Evolutionary conservation across 2,329 filamentous ascomycete species (phyloP).

Genomic region (Hypoxylon sp.): DNA sequence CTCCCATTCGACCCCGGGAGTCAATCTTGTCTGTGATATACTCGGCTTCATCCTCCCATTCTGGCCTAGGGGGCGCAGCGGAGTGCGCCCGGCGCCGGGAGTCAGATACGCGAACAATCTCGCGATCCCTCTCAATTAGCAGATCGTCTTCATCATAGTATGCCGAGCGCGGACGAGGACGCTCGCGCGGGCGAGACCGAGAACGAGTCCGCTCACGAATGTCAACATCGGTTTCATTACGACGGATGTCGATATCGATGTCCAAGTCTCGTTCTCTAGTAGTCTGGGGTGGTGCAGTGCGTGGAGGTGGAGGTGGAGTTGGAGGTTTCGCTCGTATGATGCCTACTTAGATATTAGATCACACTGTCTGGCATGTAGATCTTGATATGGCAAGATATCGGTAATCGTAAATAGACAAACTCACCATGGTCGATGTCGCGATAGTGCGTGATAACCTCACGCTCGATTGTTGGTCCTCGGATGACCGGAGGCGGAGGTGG

Average conservation of each 20-base stretch:
- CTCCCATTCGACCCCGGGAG: constrained; percentile 76
- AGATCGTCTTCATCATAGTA: constrained; percentile 75
- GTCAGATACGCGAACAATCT: constrained; percentile 63
- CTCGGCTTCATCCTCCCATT: constrained; percentile 76
- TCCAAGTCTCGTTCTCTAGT: constrained; percentile 69
- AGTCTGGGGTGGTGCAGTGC: constrained; percentile 60
- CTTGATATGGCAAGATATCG: background rate
- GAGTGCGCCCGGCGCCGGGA: constrained; percentile 67
- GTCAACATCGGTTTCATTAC: constrained; percentile 70
- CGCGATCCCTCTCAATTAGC: constrained; percentile 71
- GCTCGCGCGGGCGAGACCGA: constrained; percentile 58
- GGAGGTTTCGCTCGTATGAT: constrained; percentile 61
- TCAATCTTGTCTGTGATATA: constrained; percentile 72
- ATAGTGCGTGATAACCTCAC: constrained; percentile 92
- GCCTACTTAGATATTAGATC: constrained; percentile 57
- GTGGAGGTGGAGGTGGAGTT: constrained; percentile 66
- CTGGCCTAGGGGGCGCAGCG: constrained; percentile 62
- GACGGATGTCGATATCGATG: constrained; percentile 72
- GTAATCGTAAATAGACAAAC: constrained; percentile 49
- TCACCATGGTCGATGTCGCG: constrained; percentile 88
- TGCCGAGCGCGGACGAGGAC: constrained; percentile 59
- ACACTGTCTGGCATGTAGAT: constrained; percentile 5
- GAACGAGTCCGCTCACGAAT: constrained; percentile 62
- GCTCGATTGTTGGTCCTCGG: constrained; percentile 83
- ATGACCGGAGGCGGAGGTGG: constrained; percentile 76